Conservation (phyloP, 768 basidiomycete genomes). For the Naganishia vaughanmartiniae region DNA sequence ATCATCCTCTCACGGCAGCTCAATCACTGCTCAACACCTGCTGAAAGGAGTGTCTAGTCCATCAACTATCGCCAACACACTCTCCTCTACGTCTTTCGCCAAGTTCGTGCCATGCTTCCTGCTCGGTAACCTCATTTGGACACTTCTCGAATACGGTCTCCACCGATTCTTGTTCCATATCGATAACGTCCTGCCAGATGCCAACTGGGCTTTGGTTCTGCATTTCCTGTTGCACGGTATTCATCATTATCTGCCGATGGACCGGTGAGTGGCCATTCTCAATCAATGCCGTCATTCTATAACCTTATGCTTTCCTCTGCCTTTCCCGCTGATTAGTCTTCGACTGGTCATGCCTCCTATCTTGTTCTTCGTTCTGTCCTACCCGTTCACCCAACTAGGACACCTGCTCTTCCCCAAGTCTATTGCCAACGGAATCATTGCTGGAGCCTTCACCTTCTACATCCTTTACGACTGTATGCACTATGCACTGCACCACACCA, state of each 20-base stretch:
- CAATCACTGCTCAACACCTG: constrained; percentile 39
- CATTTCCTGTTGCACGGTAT: constrained; percentile 94
- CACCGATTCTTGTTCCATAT: constrained; percentile 98
- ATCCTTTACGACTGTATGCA: constrained; percentile 86
- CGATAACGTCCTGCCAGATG: constrained; percentile 81
- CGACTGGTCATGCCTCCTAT: constrained; percentile 95
- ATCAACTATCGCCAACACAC: constrained; percentile 54
- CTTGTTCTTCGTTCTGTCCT: constrained; percentile 71
- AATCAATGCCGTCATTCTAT: constrained; percentile 27
- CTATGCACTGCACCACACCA: constrained; percentile 87
- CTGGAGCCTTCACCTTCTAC: constrained; percentile 66
- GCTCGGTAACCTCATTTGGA: constrained; percentile 86
- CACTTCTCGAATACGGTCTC: constrained; percentile 82
- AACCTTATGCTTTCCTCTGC: neutral
- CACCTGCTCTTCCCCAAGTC: constrained; percentile 76
- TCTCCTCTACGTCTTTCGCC: constrained; percentile 58
- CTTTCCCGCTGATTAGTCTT: constrained; percentile 57
- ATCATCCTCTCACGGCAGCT: constrained; percentile 50
- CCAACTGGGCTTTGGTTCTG: constrained; percentile 69
- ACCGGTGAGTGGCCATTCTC: constrained; percentile 60
- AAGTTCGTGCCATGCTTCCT: constrained; percentile 63
- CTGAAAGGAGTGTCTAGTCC: constrained; percentile 30
- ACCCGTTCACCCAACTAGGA: constrained; percentile 82
- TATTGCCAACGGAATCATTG: constrained; percentile 85
- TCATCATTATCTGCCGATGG: constrained; percentile 98